Evolutionary conservation across 2,329 filamentous ascomycete genomes (phyloP), one percentile per base, ranked within the genome.

Genomic region (Diplocarpon mali): DNA sequence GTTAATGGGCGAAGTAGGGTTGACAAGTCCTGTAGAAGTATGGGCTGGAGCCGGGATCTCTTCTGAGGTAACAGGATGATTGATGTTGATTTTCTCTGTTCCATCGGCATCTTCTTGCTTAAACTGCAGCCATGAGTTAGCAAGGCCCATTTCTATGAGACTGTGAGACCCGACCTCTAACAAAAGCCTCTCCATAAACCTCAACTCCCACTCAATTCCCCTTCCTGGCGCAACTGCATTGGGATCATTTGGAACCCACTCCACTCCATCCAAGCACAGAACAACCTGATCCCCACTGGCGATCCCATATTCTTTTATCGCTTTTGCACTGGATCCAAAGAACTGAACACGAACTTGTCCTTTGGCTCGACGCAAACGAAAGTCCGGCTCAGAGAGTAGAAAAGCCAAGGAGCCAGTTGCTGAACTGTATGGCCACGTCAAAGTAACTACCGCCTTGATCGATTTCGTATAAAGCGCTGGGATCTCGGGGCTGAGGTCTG

Each of bases 381-480:
- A 84, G 62, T 95, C 87, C 37, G 80, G 79, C 57, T 95, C 89
- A 37, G 85, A 85, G 29, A 96, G 74, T 15, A 93, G 74, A 40
- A 95, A 80, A 20, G 86, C 82, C 53, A 88, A 74, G 32, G 79
- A 79, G 42, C 75, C 76, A 27, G 75, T 83, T 20, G 86, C 78
- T 16, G 83, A 83, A 52, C 85, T 95, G 64, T 86, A 95, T 0
- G 90, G 90, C 89, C 90, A 96, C 46, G 86, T 80, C 30, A 96
- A 77, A 8, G 87, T 90, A 16, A 95, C 77, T 13, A 84, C 70
- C 32, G 85, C 88, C 46, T 76, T 73, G 28, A 95, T 65, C 11
- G 68, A 66, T 48, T 66, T 66, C 5, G 65, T 61, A 2, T 58
- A 46, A 17, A 63, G 60, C 11, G 70, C 60, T 12, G 63, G 45